A percentile compares a stretch with the other conserved stretches of the same genome.
Evolutionary conservation across 139 green algal genomes (phyloP).

Genomic region (Yamagishiella unicocca): DNA sequence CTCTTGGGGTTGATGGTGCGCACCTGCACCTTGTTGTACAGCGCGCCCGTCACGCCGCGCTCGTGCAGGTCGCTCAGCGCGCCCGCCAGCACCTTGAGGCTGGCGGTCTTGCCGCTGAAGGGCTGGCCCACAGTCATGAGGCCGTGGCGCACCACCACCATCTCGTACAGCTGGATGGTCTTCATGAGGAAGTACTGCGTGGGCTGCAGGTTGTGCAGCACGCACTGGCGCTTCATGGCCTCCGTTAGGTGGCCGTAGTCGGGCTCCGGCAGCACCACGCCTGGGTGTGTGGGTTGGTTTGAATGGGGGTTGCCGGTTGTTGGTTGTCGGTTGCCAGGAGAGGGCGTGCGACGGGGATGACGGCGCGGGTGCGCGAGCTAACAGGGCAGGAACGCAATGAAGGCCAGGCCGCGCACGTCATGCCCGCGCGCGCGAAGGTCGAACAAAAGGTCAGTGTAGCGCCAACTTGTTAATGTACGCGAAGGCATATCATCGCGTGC

Average conservation of each 20-base stretch:
- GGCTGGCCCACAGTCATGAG: slow-evolving; percentile 87
- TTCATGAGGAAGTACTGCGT: slow-evolving; percentile 84
- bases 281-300: too few relatives aligned
- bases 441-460: too few relatives aligned
- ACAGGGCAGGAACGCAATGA: too few relatives aligned
- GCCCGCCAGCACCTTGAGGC: slow-evolving; percentile 72
- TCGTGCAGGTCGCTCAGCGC: slow-evolving; percentile 71
- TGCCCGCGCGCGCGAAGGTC: too few relatives aligned
- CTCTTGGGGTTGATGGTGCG: slow-evolving; percentile 85
- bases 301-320: too few relatives aligned
- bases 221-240: slow-evolving; percentile 74
- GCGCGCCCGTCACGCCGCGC: slow-evolving; percentile 55
- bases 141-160: slow-evolving; percentile 88
- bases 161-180: slow-evolving; percentile 90
- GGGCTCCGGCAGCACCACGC: slow-evolving; percentile 69
- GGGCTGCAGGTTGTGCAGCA: slow-evolving; percentile 73
- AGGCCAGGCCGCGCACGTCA: too few relatives aligned
- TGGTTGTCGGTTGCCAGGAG: too few relatives aligned
- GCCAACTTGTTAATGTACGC: too few relatives aligned
- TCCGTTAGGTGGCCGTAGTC: slow-evolving; percentile 73
- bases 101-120: slow-evolving; percentile 74
- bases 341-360: too few relatives aligned
- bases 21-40: slow-evolving; percentile 76
- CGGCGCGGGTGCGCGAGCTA: too few relatives aligned
- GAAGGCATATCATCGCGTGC: too few relatives aligned